phyloP scores from a whole-genome alignment of 2,329 filamentous ascomycete species.

The Xylariaceae sp. region DNA sequence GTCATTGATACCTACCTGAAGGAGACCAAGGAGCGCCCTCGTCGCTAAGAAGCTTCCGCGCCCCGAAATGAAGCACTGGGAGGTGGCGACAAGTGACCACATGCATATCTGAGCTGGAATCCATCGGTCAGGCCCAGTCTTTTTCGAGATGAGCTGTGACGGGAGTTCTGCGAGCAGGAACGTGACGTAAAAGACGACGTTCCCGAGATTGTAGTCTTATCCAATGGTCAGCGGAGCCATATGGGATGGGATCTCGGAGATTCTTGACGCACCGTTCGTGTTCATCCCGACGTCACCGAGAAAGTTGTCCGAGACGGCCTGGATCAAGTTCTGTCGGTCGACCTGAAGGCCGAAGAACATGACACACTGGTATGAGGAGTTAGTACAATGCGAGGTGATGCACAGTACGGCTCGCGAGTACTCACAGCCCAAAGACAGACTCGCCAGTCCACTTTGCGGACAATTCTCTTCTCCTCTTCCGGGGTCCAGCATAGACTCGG shows the following conservation, averaged over 20 bases:
- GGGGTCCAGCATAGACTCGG: constrained; percentile 43
- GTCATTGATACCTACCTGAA: constrained; percentile 14
- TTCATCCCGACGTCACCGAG: constrained; percentile 41
- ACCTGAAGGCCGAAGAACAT: constrained; percentile 57
- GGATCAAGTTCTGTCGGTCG: constrained; percentile 50
- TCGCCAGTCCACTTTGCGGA: constrained; percentile 38
- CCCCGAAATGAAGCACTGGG: constrained; percentile 19
- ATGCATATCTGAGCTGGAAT: constrained; percentile 24
- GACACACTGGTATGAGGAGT: constrained; percentile 29
- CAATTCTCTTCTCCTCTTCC: constrained; percentile 43
- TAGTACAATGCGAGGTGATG: background rate
- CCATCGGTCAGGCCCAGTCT: constrained; percentile 27
- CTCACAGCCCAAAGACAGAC: constrained; percentile 33
- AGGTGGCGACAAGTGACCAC: constrained; percentile 23
- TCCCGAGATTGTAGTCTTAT: constrained; percentile 44
- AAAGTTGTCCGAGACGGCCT: constrained; percentile 55
- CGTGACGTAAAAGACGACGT: constrained; percentile 45
- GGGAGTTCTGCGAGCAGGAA: constrained; percentile 53
- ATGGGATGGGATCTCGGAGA: background rate
- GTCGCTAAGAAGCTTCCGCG: constrained; percentile 18
- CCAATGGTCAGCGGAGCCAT: constrained; percentile 1
- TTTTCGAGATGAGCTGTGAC: constrained; percentile 53
- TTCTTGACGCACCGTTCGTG: constrained; percentile 34
- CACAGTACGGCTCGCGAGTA: background rate
- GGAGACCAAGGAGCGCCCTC: constrained; percentile 18